Evolutionary conservation across 768 basidiomycete species (phyloP), one percentile per base, ranked within the genome.

Genomic region (Tulasnella sp.): DNA sequence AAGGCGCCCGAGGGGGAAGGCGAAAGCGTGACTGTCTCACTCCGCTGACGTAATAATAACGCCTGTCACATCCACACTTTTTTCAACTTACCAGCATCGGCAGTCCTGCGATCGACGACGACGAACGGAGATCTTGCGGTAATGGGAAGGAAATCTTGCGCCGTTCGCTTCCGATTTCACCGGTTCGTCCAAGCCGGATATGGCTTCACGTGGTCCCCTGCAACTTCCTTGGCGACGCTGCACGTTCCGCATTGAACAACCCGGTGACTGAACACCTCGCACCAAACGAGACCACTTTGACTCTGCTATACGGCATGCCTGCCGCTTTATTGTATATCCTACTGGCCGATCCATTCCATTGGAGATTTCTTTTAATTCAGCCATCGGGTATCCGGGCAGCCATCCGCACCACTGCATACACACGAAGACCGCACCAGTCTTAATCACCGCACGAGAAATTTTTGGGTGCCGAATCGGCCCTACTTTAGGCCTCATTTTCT

Each of bases 401-500:
- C 25, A 34, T 4, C 58, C 58, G 58, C 58, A 64, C 15, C 25
- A 15, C 58, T 29, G 14, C 58, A n/a, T n/a, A n/a, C n/a, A n/a
- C 58, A 64, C 58, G 58, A 64, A 64, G 58, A 64, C 58, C 58
- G 58, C 58, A 64, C 58, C 58, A 64, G 58, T 64, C 58, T 64
- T 64, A 64, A 64, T 64, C 58, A 64, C 58, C 58, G 58, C 58
- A 15, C 58, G n/a, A 19, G 58, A 11, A 64, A 0, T 49, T 34
- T 5, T 8, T 58, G 54, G 58, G 29, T 64, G 25, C 29, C 58
- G 11, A 29, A 3, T 64, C 29, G 31, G 31, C 12, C 31, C 5
- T 64, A 0, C 58, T 9, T 15, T n/a, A 49, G 58, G 42, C 17
- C 25, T 29, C 31, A 64, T 34, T 64, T 49, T 22, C 6, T 49